Conservation (phyloP, 345 rosid species). For the Garcia nutans region DNA sequence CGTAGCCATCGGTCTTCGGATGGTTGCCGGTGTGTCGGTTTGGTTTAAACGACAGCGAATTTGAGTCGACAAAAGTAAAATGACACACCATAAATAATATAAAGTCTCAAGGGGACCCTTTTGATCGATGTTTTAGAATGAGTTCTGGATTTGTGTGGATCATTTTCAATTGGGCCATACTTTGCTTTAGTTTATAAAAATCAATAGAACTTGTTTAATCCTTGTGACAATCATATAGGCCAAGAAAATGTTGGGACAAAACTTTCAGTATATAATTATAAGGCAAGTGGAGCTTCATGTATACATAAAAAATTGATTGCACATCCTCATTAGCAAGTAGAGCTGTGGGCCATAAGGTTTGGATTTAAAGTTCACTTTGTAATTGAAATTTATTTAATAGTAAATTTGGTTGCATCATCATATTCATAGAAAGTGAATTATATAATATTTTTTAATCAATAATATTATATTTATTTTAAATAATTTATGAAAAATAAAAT, state of each 20-base stretch:
- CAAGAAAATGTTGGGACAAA: background rate
- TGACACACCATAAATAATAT: background rate
- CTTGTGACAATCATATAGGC: conserved; percentile 2
- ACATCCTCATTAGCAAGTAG: no score
- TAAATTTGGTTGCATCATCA: no score
- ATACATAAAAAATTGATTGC: no score
- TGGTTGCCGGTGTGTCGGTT: conserved; percentile 29
- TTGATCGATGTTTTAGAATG: background rate
- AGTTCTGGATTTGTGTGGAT: conserved; percentile 23
- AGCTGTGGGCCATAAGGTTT: no score
- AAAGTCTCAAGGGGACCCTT: conserved; percentile 7
- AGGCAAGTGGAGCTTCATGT: conserved; percentile 2
- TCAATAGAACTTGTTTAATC: background rate
- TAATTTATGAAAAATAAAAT: no score
- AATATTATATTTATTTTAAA: no score
- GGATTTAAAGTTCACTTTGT: no score
- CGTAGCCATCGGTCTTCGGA: background rate
- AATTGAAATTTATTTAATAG: no score
- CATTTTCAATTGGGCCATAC: conserved; percentile 22
- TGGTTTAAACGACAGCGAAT: background rate
- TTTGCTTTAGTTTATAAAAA: background rate
- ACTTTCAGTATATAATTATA: background rate
- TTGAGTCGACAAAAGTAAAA: background rate
- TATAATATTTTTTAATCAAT: no score
- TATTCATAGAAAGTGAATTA: no score